phyloP scores from a whole-genome alignment of 2,329 filamentous ascomycete genomes.

The Colletotrichum abscissum region DNA sequence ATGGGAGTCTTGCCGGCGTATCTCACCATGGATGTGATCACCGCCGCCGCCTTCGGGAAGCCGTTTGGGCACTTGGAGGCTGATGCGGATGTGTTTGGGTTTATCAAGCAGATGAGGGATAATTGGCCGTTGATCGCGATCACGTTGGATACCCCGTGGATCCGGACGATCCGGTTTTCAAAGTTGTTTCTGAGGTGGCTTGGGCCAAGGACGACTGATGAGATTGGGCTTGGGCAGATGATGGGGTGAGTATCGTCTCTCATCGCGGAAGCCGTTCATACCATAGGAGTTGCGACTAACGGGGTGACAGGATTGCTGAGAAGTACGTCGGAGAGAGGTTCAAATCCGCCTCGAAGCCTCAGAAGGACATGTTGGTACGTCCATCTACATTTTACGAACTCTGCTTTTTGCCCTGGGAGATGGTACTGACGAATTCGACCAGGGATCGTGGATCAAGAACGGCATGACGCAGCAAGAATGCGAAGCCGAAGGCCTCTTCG shows the following conservation, averaged over 20 bases:
- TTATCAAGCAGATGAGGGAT: constrained; percentile 28
- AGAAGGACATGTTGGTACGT: constrained; percentile 40
- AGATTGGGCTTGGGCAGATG: constrained; percentile 24
- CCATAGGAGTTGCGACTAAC: no score
- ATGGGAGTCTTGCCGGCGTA: neutral
- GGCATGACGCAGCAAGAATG: constrained; percentile 44
- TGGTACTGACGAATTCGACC: neutral
- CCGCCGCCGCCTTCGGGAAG: constrained; percentile 39
- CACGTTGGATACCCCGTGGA: constrained; percentile 39
- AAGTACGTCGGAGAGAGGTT: constrained; percentile 36
- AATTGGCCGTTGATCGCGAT: constrained; percentile 32
- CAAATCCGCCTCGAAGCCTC: neutral
- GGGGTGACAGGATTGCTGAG: constrained; percentile 30
- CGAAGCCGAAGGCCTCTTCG: constrained; percentile 43
- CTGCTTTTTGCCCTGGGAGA: no score
- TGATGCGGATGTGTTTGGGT: constrained; percentile 39
- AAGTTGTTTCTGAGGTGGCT: constrained; percentile 36
- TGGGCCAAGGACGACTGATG: constrained; percentile 39
- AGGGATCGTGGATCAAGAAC: constrained; percentile 45
- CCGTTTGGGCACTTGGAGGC: constrained; percentile 41
- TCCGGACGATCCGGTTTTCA: constrained; percentile 38
- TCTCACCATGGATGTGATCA: constrained; percentile 40
- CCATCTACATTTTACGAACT: neutral
- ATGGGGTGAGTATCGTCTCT: constrained; percentile 38
- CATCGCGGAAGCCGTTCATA: neutral